phyloP scores from a whole-genome alignment of 2,329 filamentous ascomycete genomes.

The Passalora sequoiae region DNA sequence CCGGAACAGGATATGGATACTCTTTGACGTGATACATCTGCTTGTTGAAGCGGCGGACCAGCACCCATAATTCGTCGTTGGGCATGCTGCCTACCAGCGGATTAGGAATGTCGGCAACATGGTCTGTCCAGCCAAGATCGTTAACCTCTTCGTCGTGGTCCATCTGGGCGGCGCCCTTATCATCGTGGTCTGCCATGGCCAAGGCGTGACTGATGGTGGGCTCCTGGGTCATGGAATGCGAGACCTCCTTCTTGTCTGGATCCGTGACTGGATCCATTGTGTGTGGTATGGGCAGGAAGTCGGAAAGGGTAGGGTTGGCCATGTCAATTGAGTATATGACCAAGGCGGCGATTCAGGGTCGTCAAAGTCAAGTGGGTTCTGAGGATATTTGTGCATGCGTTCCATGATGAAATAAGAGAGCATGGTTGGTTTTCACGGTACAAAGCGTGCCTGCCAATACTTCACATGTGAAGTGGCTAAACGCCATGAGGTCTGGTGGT shows the following conservation, averaged over 20 bases:
- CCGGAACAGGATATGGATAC: slow-evolving; percentile 54
- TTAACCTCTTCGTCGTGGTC: slow-evolving; percentile 51
- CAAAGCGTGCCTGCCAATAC: too few species aligned
- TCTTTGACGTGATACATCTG: slow-evolving; percentile 69
- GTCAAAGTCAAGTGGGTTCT: too few species aligned
- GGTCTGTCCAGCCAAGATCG: slow-evolving; percentile 65
- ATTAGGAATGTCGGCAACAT: slow-evolving; percentile 50
- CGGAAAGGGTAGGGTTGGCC: slow-evolving; percentile 6
- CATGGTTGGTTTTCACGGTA: too few species aligned
- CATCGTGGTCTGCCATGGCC: slow-evolving; percentile 43
- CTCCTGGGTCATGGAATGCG: slow-evolving; percentile 36
- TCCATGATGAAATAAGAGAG: too few species aligned
- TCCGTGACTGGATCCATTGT: slow-evolving; percentile 28
- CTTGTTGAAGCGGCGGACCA: slow-evolving; percentile 71
- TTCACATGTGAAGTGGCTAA: too few species aligned
- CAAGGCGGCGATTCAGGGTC: too few species aligned
- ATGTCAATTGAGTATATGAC: neutral
- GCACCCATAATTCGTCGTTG: slow-evolving; percentile 69
- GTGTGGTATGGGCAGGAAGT: slow-evolving; percentile 35
- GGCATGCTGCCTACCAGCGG: slow-evolving; percentile 62
- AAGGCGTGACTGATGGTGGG: slow-evolving; percentile 47
- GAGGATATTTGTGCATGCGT: too few species aligned
- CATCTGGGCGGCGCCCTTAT: slow-evolving; percentile 44
- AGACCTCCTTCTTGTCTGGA: slow-evolving; percentile 29
- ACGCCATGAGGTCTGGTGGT: too few species aligned